A percentile compares a stretch with the other conserved stretches of the same genome.
Conservation (phyloP, 106 monocot species). For the Amphibolis antarctica region DNA sequence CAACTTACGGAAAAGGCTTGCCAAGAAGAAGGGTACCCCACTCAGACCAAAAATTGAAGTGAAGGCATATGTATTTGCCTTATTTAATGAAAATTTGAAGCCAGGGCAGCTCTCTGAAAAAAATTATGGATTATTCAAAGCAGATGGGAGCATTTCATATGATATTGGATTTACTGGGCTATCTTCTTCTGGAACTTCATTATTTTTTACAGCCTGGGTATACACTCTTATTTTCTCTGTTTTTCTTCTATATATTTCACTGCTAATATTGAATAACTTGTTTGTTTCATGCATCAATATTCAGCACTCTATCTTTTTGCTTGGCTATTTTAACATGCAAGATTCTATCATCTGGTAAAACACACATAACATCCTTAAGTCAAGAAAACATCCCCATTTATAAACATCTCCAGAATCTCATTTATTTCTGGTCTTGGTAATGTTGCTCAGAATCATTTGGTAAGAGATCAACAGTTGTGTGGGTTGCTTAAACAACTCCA, state of each 20-base stretch:
- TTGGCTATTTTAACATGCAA: too few species aligned
- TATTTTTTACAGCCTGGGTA: not conserved
- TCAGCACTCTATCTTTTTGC: too few species aligned
- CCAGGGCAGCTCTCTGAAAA: constrained; percentile 56
- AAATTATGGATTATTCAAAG: constrained; percentile 68
- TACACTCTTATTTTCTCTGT: too few species aligned
- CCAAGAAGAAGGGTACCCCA: constrained; percentile 73
- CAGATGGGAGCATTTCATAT: constrained; percentile 79
- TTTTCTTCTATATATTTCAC: too few species aligned
- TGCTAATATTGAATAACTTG: too few species aligned
- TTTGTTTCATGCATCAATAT: too few species aligned
- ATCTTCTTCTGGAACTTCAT: constrained; percentile 23
- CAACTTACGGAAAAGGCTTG: constrained; percentile 60
- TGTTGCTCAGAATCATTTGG: too few species aligned
- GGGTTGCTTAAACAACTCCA: constrained; percentile 7
- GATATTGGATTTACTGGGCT: constrained; percentile 59
- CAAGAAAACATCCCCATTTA: too few species aligned
- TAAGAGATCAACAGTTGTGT: constrained; percentile 1
- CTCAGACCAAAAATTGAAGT: constrained; percentile 50
- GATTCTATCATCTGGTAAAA: too few species aligned
- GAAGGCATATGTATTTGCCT: constrained; percentile 61
- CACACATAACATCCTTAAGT: too few species aligned
- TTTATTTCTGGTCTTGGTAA: not conserved
- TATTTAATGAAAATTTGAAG: constrained; percentile 83
- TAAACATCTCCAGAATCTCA: not conserved